Evolutionary conservation across 441 rosid species (phyloP).

Genomic region (Hura crepitans): DNA sequence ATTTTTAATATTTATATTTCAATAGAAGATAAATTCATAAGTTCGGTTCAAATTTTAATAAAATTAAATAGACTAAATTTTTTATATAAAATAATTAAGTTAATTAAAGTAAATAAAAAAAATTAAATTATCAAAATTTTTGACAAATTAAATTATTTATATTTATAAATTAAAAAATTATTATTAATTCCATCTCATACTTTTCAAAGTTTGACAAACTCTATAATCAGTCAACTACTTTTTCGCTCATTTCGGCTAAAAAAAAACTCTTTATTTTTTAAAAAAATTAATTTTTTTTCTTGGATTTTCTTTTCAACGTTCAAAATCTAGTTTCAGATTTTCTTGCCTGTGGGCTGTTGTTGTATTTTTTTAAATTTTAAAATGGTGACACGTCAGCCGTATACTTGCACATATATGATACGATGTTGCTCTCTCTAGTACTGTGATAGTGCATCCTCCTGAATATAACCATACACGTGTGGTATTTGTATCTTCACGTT

Average conservation of each 20-base stretch:
- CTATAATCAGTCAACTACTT: conserved; percentile 9
- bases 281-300: background rate
- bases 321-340: conserved; percentile 6
- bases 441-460: background rate
- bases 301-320: background rate
- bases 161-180: background rate
- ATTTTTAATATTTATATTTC: no score
- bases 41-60: no score
- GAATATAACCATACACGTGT: background rate
- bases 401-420: no score
- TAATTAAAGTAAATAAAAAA: no score
- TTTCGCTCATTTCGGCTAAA: background rate
- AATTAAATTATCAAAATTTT: no score
- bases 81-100: no score
- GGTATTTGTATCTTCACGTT: background rate
- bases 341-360: background rate
- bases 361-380: background rate
- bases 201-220: conserved; percentile 1
- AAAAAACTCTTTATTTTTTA: background rate
- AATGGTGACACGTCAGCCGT: background rate
- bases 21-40: no score
- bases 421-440: background rate
- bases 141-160: no score
- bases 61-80: no score
- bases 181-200: background rate